Base-by-base conservation (phyloP, 2,329 filamentous ascomycete species). In the Hymenoscyphus linearis region DNA sequence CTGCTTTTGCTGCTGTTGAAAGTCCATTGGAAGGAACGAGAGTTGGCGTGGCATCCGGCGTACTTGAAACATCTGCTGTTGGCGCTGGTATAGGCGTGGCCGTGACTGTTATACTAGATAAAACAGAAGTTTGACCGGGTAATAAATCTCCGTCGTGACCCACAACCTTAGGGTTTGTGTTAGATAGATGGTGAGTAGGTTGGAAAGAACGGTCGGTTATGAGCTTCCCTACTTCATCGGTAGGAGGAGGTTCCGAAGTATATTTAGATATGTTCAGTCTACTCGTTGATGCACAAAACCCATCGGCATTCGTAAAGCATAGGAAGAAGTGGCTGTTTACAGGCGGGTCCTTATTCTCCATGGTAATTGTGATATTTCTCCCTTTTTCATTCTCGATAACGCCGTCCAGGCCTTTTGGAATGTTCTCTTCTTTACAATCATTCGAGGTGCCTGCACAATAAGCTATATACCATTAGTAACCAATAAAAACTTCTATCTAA, bases 1-100 rank as follows among this genome's bases (percentile, higher is more conserved):
- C 68, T 2, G 66, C 63, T 62, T 66, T 67, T 2, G 66, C 65
- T 5, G 61, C 66, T 1, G 58, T 56, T 10, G 63, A 62, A 12
- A 70, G 64, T 12, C 60, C 60, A 18, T 14, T 14, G 5, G 27
- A 25, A 36, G 47, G 25, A 2, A 2, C n/a, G 22, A 7, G 3
- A 1, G 40, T n/a, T 10, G 40, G 1, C 3, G 18, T 18, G 6
- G n/a, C 10, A 3, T 7, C 6, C 13, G 16, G 22, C 5, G 55
- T 7, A 18, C 16, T 25, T 37, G 52, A 13, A 14, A 3, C 10
- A 14, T 6, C 34, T 52, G 40, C 5, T 40, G 54, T 52, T 37
- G 16, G 34, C 55, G 40, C 6, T 36, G 54, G 31, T 13, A 44
- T 16, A 14, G 50, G 4, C 26, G 54, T 10, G 37, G 27, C 12